These are phyloP conservation scores for Apiospora marii DNA, from an alignment of 2,329 filamentous ascomycete species.

Conservation along the genomic window DNA sequence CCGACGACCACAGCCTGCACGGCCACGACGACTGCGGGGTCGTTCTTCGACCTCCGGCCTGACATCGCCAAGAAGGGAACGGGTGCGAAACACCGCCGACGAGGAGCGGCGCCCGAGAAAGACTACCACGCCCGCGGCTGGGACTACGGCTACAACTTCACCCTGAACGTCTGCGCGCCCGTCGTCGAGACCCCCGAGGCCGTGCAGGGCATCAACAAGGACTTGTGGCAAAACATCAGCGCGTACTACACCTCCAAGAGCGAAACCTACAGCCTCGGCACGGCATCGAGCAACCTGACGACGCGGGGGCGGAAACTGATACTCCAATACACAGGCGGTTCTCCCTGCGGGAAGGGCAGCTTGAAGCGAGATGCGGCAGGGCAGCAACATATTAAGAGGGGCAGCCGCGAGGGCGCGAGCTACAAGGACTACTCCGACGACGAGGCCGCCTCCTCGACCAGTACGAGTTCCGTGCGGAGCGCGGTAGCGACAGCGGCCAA, in stretches of 20 bases:
- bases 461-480: conserved; percentile 26
- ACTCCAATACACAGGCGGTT: conserved; percentile 79
- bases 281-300: conserved; percentile 59
- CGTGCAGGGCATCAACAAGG: conserved; percentile 69
- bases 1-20: conserved; percentile 60
- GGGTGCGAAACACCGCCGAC: conserved; percentile 51
- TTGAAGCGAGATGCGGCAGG: conserved; percentile 42
- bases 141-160: conserved; percentile 84
- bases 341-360: conserved; percentile 69
- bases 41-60: conserved; percentile 66
- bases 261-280: conserved; percentile 79
- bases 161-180: conserved; percentile 80
- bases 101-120: conserved; percentile 44
- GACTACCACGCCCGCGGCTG: conserved; percentile 74
- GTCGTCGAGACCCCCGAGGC: conserved; percentile 72
- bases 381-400: conserved; percentile 38
- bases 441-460: conserved; percentile 36
- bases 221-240: conserved; percentile 75
- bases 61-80: conserved; percentile 56
- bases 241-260: conserved; percentile 75
- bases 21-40: conserved; percentile 62
- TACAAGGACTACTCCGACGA: conserved; percentile 42
- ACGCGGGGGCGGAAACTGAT: conserved; percentile 77
- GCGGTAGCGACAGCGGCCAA: conserved; percentile 32
- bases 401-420: conserved; percentile 47